phyloP scores from a whole-genome alignment of 768 basidiomycete species.

The Amanita rubescens region DNA sequence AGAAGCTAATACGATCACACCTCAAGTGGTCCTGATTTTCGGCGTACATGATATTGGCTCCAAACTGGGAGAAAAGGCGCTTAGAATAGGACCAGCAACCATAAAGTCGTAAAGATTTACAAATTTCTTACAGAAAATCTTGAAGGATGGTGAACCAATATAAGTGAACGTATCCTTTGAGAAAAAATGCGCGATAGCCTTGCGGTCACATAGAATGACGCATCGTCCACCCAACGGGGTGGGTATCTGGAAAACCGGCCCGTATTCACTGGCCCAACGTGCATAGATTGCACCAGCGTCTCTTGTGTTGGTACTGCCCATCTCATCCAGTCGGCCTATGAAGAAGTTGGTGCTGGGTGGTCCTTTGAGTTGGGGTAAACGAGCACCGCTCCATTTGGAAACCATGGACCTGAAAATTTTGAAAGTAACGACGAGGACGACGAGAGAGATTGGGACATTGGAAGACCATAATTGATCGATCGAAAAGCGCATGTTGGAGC shows the following conservation, averaged over 20 bases:
- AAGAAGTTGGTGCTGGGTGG: not conserved
- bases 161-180: conserved; percentile 45
- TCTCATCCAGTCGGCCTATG: not conserved
- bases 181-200: conserved; percentile 45
- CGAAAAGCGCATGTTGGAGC: not conserved
- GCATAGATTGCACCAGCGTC: conserved; percentile 27
- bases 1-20: conserved; percentile 15
- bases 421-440: not conserved
- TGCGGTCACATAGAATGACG: conserved; percentile 38
- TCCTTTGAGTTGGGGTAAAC: not conserved
- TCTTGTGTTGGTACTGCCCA: not conserved
- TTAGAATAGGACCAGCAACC: not conserved
- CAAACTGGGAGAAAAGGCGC: conserved; percentile 21
- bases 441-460: not conserved
- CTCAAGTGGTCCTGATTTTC: conserved; percentile 40
- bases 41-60: conserved; percentile 31
- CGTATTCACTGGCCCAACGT: conserved; percentile 41
- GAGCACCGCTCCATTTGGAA: not conserved
- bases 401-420: not conserved
- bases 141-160: conserved; percentile 28
- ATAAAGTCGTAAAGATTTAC: conserved; percentile 17
- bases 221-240: conserved; percentile 24
- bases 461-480: not conserved
- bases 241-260: conserved; percentile 36
- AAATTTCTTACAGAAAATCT: conserved; percentile 28